Base-by-base conservation (phyloP, 176 grass and related monocot species). In the Aegilops speltoides region DNA sequence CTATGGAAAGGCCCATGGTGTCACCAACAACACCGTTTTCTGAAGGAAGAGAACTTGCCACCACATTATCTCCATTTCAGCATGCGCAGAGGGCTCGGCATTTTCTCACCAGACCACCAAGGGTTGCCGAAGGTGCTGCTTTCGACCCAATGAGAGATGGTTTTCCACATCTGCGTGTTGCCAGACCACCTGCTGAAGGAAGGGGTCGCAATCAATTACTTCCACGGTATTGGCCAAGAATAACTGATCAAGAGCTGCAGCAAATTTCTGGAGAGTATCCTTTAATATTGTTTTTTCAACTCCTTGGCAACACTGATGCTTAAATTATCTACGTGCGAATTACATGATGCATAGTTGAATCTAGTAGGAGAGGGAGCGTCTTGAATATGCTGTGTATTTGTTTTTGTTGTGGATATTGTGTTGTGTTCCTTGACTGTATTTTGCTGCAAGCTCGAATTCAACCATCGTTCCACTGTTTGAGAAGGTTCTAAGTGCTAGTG, bases 251-350 rank as follows among this genome's bases (percentile, higher is more conserved):
- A 88, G 97, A 99, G 79, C 89, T 99, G 83, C 97, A 99, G 17
- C 97, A 99, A 93, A 99, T 99, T 86, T 99, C 97, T 80, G 97
- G 97, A 94, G 97, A 96, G 97, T 99, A 99, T 99, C 97, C 94
- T 91, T 88, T 88, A 10, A 70, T 69, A 32, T 81, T 52, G 13
- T 68, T 64, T 26, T 60, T 20, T 79, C 4, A 82, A 65, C 64
- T 85, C 63, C 28, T 79, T 88, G 54, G 11, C 68, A 34, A 43
- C 38, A 43, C 23, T 81, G 15, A 50, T 77, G 3, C 23, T 15
- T 38, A 14, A 78, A 88, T 78, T 61, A 77, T 60, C 40, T 81
- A 34, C 40, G 3, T 78, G 8, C 34, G 57, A 22, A 73, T 78
- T 78, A 22, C 25, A 20, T 69, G 14, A 20, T 85, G 23, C 25